Conservation (phyloP, 768 basidiomycete genomes). For the Strobilomyces confusus region DNA sequence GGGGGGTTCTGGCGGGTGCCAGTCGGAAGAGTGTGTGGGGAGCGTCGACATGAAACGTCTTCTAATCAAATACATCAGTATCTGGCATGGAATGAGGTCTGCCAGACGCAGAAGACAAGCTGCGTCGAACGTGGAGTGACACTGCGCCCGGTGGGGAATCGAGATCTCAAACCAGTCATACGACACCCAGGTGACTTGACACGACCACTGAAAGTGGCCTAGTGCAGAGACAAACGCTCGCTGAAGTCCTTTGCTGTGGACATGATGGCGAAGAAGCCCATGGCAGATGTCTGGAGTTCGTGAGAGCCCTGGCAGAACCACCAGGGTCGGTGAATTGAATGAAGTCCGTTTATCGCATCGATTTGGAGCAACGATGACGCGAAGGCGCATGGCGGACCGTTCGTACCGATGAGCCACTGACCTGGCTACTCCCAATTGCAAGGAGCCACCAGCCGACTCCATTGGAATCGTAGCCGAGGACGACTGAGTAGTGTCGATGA, state of each 20-base stretch:
- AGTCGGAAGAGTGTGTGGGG: slow-evolving; percentile 21
- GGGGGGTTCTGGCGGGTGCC: slow-evolving; percentile 16
- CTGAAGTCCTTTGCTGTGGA: slow-evolving; percentile 1
- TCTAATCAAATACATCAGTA: slow-evolving; percentile 18
- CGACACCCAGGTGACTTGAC: slow-evolving; percentile 5
- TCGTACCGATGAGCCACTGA: slow-evolving; percentile 10
- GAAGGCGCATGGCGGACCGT: slow-evolving; percentile 1
- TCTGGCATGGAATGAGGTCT: slow-evolving; percentile 6
- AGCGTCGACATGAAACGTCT: slow-evolving; percentile 24
- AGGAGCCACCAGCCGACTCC: neutral
- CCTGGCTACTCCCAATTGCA: neutral
- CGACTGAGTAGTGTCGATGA: neutral
- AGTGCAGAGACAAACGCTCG: neutral
- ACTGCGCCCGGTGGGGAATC: slow-evolving; percentile 10
- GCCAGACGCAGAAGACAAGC: slow-evolving; percentile 1
- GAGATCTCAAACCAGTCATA: slow-evolving; percentile 9
- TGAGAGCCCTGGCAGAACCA: slow-evolving; percentile 4
- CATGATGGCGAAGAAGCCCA: slow-evolving; percentile 7
- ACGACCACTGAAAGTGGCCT: neutral
- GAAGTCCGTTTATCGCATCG: slow-evolving; percentile 10
- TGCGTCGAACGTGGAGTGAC: slow-evolving; percentile 11
- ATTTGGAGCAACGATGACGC: slow-evolving; percentile 2
- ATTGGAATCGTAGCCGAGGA: slow-evolving; percentile 12
- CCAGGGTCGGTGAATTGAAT: slow-evolving; percentile 19
- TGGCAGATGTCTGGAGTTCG: neutral